A percentile compares a stretch with the other conserved stretches of the same genome.
Conservation (phyloP, 2,329 filamentous ascomycete species). For the Aspergillus sp. region DNA sequence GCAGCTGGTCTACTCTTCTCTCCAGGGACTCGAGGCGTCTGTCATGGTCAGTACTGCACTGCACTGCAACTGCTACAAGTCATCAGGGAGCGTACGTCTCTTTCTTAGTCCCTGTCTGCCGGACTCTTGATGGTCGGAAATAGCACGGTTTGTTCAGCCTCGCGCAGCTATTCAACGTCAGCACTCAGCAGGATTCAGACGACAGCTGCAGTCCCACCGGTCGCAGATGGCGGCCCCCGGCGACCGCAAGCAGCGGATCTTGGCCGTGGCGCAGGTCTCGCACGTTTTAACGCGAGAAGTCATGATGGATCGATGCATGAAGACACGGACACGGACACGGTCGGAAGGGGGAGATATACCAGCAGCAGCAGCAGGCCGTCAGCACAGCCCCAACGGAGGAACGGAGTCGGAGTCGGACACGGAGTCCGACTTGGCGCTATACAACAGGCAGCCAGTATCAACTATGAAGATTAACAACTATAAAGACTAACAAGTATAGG, state of each 20-base stretch:
- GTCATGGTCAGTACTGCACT: not conserved
- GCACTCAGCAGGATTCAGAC: not conserved
- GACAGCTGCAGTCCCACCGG: conserved; percentile 5
- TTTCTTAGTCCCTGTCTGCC: conserved; percentile 12
- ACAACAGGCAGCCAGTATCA: not conserved
- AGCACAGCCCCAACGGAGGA: too few relatives aligned
- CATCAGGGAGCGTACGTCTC: not conserved
- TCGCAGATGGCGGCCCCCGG: conserved; percentile 11
- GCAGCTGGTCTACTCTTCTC: conserved; percentile 12
- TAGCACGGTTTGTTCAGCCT: conserved; percentile 16
- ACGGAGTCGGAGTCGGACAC: not conserved
- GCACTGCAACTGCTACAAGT: not conserved
- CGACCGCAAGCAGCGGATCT: conserved; percentile 15
- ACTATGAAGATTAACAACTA: not conserved
- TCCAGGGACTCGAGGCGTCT: conserved; percentile 13
- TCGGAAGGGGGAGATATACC: not conserved
- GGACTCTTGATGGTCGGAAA: conserved; percentile 15
- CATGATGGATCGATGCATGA: not conserved
- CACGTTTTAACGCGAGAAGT: conserved; percentile 13
- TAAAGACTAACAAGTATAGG: not conserved
- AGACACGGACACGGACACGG: conserved; percentile 6
- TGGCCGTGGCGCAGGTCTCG: conserved; percentile 14
- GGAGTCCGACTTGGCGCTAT: not conserved
- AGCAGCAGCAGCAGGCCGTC: too few relatives aligned
- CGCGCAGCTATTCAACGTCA: conserved; percentile 3